phyloP scores from a whole-genome alignment of 2,329 filamentous ascomycete species.

The Paraconiothyrium sp. region DNA sequence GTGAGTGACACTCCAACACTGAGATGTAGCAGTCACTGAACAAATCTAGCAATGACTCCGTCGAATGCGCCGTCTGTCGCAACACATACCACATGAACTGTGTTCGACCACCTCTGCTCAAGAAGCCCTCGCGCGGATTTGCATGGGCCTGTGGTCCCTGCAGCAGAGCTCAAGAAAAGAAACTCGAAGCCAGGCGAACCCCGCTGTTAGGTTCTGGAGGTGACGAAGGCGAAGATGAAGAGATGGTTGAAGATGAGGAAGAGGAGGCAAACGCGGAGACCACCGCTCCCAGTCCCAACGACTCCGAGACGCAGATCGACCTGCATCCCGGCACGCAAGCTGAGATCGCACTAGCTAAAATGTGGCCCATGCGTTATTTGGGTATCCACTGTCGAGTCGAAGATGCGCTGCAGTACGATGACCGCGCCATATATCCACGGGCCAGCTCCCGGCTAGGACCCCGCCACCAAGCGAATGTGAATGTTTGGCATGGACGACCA shows the following conservation, averaged over 20 bases:
- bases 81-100: constrained; percentile 99
- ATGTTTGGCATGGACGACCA: constrained; percentile 84
- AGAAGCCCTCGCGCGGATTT: constrained; percentile 97
- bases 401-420: constrained; percentile 95
- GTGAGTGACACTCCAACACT: constrained; percentile 62
- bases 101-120: constrained; percentile 87
- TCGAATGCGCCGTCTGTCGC: constrained; percentile 94
- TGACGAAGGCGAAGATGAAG: constrained; percentile 69
- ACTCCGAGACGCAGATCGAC: constrained; percentile 62
- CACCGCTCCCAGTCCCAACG: constrained; percentile 61
- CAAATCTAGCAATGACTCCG: constrained; percentile 79
- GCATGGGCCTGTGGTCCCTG: constrained; percentile 98
- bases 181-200: constrained; percentile 87
- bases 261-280: constrained; percentile 72
- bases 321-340: constrained; percentile 76
- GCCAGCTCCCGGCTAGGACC: constrained; percentile 92
- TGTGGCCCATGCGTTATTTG: constrained; percentile 96
- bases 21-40: constrained; percentile 24
- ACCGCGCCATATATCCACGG: constrained; percentile 90
- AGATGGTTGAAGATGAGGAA: constrained; percentile 74
- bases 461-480: constrained; percentile 87
- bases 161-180: constrained; percentile 93
- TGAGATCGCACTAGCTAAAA: constrained; percentile 88
- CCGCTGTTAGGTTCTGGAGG: constrained; percentile 70
- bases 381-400: constrained; percentile 95